Base-by-base conservation (phyloP, 2,329 filamentous ascomycete genomes). In the Claviceps sp. region DNA sequence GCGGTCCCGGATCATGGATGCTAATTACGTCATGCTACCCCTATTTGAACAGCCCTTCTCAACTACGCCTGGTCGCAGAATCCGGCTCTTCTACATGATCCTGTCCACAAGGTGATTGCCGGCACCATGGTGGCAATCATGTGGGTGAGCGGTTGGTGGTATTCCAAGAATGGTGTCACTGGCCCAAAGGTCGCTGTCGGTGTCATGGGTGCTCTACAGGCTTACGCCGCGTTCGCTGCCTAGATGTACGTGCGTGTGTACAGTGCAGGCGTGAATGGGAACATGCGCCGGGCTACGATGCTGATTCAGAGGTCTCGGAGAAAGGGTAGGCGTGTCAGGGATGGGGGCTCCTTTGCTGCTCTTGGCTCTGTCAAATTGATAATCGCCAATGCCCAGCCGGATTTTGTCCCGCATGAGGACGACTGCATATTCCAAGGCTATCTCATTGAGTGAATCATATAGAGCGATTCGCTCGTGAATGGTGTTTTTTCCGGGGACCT, bases 281-380 rank as follows among this genome's bases (percentile, higher is more conserved):
- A 64, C 58, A 48, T 68, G 65, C 17, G 24, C 13, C 4, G 5
- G 13, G 43, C 14, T 24, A 24, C n/a, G 19, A 43, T 45, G 19
- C 6, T 5, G 19, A 44, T 16, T 5, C 6, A 11, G 22, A 11
- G 26, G 42, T 24, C 19, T 24, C 41, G 8, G 26, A 30, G 26
- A 30, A 30, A 30, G 26, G 26, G 26, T 4, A 30, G 26, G 26
- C 26, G 26, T 30, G 8, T 4, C 26, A 30, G 26, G 26, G 26
- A 30, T 30, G 0, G 8, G 26, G 26, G 26, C 26, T 26, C 26
- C 26, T 26, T 26, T 8, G 26, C 26, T 26, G 22, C 22, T 22
- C 22, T 24, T 24, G 26, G 26, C 26, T 30, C 8, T 10, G 8
- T 30, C 26, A 30, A 7, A 30, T 30, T 30, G 8, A 30, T 8